Evolutionary conservation across 139 green algal genomes (phyloP).

Genomic region (Coelastrella sp.): DNA sequence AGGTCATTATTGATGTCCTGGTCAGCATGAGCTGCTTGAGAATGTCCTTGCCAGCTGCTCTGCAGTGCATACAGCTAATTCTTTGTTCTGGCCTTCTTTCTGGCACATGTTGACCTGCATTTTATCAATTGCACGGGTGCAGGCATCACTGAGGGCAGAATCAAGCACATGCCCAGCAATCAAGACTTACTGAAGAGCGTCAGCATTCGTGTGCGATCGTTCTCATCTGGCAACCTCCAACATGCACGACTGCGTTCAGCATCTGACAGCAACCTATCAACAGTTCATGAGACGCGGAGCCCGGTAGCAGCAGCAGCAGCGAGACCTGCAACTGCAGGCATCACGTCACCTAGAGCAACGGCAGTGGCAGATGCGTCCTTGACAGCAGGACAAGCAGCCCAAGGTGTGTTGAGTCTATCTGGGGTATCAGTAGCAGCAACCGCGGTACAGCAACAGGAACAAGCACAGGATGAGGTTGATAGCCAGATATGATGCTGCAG

Average conservation of each 20-base stretch:
- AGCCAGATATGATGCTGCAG: too few relatives aligned
- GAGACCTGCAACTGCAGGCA: background rate
- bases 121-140: too few relatives aligned
- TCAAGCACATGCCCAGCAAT: slow-evolving; percentile 78
- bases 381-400: too few relatives aligned
- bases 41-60: too few relatives aligned
- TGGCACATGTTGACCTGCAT: background rate
- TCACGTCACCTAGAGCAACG: too few relatives aligned
- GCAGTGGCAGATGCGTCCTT: background rate
- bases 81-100: too few relatives aligned
- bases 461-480: too few relatives aligned
- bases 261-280: background rate
- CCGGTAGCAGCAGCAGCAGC: background rate
- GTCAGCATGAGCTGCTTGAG: too few relatives aligned
- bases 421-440: background rate
- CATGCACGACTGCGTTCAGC: background rate
- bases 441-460: too few relatives aligned
- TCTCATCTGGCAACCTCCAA: slow-evolving; percentile 8
- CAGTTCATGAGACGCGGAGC: background rate
- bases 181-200: slow-evolving; percentile 59
- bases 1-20: too few relatives aligned
- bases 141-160: slow-evolving; percentile 69
- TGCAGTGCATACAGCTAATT: too few relatives aligned
- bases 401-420: too few relatives aligned
- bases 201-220: background rate